Conservation (phyloP, 2,329 filamentous ascomycete genomes). For the Emergomyces orientalis region DNA sequence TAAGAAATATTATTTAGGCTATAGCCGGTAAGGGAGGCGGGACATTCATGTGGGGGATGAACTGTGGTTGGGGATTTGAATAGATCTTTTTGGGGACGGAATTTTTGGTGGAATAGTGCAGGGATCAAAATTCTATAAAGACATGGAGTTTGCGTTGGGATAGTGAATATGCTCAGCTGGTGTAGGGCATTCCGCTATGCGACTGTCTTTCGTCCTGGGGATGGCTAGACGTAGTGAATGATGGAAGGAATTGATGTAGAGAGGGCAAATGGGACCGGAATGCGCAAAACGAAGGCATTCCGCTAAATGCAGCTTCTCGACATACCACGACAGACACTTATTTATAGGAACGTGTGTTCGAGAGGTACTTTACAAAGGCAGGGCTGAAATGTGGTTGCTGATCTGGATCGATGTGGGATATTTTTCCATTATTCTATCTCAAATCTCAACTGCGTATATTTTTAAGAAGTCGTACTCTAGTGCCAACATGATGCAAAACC, state of each 20-base stretch:
- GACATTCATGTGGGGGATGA: no score
- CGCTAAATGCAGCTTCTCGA: neutral
- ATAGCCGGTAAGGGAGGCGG: no score
- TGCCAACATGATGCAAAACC: neutral
- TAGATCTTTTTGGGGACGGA: neutral
- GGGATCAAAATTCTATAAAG: neutral
- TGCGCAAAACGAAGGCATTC: neutral
- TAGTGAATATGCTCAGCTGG: neutral
- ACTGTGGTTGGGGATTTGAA: no score
- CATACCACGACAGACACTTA: neutral
- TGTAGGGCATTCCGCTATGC: neutral
- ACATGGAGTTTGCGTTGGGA: neutral
- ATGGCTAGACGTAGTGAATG: neutral
- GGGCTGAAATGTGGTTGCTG: neutral
- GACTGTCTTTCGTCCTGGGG: neutral
- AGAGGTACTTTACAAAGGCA: neutral
- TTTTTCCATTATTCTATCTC: slow-evolving; percentile 5
- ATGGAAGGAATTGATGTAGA: neutral
- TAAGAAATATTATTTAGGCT: no score
- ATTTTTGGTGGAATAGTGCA: neutral
- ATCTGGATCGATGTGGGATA: neutral
- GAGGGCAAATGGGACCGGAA: neutral
- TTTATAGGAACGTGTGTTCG: neutral
- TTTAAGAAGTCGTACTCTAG: neutral
- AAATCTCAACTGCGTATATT: neutral